Conservation (phyloP, 768 basidiomycete genomes). For the Leccinum subtestaceum region DNA sequence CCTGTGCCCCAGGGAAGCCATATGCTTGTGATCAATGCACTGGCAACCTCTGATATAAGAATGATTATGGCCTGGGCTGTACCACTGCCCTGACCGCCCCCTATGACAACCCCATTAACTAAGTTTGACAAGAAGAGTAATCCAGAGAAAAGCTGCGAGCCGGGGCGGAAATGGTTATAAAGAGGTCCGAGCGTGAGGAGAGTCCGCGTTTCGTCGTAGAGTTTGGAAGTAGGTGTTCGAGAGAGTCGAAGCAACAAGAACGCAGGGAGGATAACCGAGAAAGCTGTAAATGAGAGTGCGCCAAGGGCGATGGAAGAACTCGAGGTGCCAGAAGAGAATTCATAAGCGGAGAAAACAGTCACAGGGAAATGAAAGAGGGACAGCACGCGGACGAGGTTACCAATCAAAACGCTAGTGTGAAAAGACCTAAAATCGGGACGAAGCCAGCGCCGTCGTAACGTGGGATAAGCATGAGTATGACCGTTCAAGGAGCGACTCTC, state of each 20-base stretch:
- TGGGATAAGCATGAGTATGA: slow-evolving; percentile 20
- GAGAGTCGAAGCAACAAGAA: slow-evolving; percentile 76
- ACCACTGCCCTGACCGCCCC: slow-evolving; percentile 86
- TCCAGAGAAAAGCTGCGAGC: slow-evolving; percentile 84
- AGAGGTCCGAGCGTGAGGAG: slow-evolving; percentile 86
- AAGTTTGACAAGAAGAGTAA: slow-evolving; percentile 82
- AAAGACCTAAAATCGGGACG: slow-evolving; percentile 69
- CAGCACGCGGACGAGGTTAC: slow-evolving; percentile 89
- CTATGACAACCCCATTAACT: slow-evolving; percentile 79
- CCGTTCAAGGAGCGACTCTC: slow-evolving; percentile 32
- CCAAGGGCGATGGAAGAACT: slow-evolving; percentile 72
- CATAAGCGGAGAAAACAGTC: slow-evolving; percentile 85
- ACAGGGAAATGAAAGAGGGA: slow-evolving; percentile 93
- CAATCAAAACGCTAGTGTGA: slow-evolving; percentile 77
- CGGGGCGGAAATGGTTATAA: slow-evolving; percentile 92
- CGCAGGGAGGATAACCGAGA: slow-evolving; percentile 76
- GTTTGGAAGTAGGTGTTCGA: slow-evolving; percentile 78
- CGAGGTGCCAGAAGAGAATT: slow-evolving; percentile 43
- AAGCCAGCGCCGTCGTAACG: slow-evolving; percentile 32
- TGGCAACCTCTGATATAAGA: slow-evolving; percentile 81
- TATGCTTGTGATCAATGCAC: slow-evolving; percentile 84
- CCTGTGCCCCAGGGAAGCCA: slow-evolving; percentile 98
- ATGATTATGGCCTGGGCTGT: slow-evolving; percentile 91
- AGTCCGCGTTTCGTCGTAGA: slow-evolving; percentile 94
- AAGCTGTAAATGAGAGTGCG: slow-evolving; percentile 71